Evolutionary conservation across 2,329 filamentous ascomycete genomes (phyloP), one percentile per base, ranked within the genome.

Genomic region (Claviceps fusiformis): DNA sequence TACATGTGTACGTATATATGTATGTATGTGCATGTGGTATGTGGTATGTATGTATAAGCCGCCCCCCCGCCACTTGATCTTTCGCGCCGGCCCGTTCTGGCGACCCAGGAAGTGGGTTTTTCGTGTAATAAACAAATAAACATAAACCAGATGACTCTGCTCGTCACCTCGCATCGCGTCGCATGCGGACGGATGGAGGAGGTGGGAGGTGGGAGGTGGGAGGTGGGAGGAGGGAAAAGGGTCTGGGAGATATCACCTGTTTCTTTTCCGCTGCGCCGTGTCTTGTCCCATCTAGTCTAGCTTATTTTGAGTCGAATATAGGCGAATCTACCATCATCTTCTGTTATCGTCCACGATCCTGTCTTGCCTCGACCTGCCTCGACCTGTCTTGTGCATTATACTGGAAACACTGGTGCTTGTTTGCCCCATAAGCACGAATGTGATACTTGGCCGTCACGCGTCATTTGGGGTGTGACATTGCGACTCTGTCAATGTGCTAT

Each of bases 101-200:
- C 43, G 55, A 39, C 52, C 50, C 50, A 13, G 29, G 19, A 10
- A 41, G 31, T 35, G 9, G n/a, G 29, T 11, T 35, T 9, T 9
- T 27, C 19, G 50, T 52, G 50, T 52, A 48, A 51, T 48, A 37
- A 44, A 52, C 13, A 48, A 55, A 54, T 45, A 45, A 44, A 50
- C 11, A 50, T 24, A 33, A 33, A 33, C 31, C 31, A 9, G 9
- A n/a, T 44, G 43, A 19, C n/a, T 8, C 19, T 19, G 19, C n/a
- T 51, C 50, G 39, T 51, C 50, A n/a, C 37, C 35, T 33, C 31
- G 31, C 31, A 33, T 51, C 37, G 37, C 50, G 35, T 50, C 49
- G 17, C 31, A 39, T 50, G 19, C 19, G 19, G 19, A 19, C 17
- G 48, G 17, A 41, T 13, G 19, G 17, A 19, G 17, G 19, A 44